Evolutionary conservation across 495 filamentous ascomycete genomes (phyloP).

Genomic region (Lophiostoma macrostomum): DNA sequence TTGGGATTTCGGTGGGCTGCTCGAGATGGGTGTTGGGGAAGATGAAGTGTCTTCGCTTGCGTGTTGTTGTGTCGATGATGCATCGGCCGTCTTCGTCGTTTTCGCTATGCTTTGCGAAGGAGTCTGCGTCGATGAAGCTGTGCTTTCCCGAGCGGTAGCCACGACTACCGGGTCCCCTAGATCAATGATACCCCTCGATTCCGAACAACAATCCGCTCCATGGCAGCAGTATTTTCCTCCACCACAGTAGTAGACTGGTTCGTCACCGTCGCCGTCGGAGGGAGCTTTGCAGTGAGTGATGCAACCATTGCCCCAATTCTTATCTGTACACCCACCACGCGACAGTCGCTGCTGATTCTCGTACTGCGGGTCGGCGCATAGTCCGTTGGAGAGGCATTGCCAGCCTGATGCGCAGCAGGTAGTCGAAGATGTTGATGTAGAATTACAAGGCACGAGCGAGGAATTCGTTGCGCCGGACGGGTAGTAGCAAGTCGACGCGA

Average conservation of each 20-base stretch:
- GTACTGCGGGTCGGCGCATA: slow-evolving; percentile 17
- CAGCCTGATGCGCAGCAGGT: slow-evolving; percentile 15
- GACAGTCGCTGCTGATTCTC: slow-evolving; percentile 8
- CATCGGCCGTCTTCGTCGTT: too few species aligned
- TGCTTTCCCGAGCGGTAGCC: too few species aligned
- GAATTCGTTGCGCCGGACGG: slow-evolving; percentile 12
- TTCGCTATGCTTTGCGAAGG: background rate
- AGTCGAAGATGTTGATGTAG: slow-evolving; percentile 1
- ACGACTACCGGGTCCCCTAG: too few species aligned
- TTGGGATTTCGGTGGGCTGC: too few species aligned
- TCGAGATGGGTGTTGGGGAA: too few species aligned
- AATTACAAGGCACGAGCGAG: slow-evolving; percentile 1
- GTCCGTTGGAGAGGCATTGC: slow-evolving; percentile 20
- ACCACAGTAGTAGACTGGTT: slow-evolving; percentile 3
- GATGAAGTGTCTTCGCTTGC: too few species aligned
- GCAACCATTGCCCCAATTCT: slow-evolving; percentile 7
- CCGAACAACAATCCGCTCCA: background rate
- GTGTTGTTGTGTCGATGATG: too few species aligned
- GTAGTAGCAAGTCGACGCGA: too few species aligned
- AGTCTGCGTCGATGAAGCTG: too few species aligned
- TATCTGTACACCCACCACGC: slow-evolving; percentile 22
- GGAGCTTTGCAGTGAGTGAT: slow-evolving; percentile 6
- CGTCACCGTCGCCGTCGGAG: slow-evolving; percentile 11
- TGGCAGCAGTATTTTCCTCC: slow-evolving; percentile 10
- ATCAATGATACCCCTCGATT: too few species aligned